Base-by-base conservation (phyloP, 306 rosid species). In the Rosa rugosa region DNA sequence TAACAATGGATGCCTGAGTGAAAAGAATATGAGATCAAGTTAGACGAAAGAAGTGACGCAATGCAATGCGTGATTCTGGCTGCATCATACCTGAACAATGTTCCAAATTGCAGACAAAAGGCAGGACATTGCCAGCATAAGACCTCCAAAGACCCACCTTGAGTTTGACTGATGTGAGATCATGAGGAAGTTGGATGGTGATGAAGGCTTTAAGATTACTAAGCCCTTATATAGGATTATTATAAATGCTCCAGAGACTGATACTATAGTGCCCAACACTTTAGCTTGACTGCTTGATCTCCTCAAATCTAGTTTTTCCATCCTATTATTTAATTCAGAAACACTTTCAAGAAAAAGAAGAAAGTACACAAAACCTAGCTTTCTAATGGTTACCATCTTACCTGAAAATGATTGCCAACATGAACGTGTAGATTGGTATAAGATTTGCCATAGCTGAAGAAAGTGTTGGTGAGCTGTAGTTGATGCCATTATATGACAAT, bases 61-160 rank as follows among this genome's bases (percentile, higher is more conserved):
- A 31, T 31, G 36, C 36, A 31, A 31, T 31, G 36, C 36, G 36
- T 31, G 36, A 31, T 31, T 31, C 36, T 31, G 36, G 36, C 36
- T 31, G 36, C 36, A 31, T 31, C 36, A 31, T 31, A 31, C 36
- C 36, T 31, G 36, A 31, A 31, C 36, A 31, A 31, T 31, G 36
- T 31, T 2, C 36, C 36, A 31, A 31, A 31, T 31, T 31, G 36
- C 36, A 31, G 5, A 22, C 47, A 64, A 25, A 75, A 84, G 31
- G 72, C 65, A 70, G 13, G 71, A 40, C 53, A 56, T 23, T 40
- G 80, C 76, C 23, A 84, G 73, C 27, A 69, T 8, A 31, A 51
- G 38, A 49, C 84, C 81, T 25, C 87, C 87, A 42, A 80, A 3
- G 22, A 46, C 62, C 84, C 83, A 79, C 17, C 36, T 31, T 31